These are phyloP conservation scores for Trichoderma sp. DNA, from an alignment of 2,329 filamentous ascomycete species.

Conservation along the genomic window DNA sequence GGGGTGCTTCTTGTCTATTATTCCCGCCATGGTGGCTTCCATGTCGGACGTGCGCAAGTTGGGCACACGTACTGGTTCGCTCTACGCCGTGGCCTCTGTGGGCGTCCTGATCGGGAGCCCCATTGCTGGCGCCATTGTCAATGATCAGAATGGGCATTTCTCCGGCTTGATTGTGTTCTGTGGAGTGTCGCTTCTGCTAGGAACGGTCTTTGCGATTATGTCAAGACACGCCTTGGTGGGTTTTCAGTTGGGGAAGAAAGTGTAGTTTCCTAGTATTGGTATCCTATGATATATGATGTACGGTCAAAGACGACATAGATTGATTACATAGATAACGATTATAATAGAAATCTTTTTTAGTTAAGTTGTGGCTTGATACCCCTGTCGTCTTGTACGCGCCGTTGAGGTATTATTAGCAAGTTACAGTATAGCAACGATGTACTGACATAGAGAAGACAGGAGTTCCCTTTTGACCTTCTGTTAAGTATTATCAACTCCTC, in stretches of 20 bases:
- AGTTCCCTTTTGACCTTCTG: neutral
- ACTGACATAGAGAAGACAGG: neutral
- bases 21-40: neutral
- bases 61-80: neutral
- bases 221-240: neutral
- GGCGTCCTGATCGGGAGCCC: neutral
- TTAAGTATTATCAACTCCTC: neutral
- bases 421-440: neutral
- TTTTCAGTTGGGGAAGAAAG: neutral
- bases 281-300: neutral
- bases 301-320: neutral
- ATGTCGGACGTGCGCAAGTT: neutral
- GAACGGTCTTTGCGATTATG: neutral
- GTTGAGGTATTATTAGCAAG: neutral
- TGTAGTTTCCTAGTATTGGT: neutral
- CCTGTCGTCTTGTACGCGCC: neutral
- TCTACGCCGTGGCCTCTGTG: neutral
- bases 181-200: neutral
- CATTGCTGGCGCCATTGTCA: neutral
- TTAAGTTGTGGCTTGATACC: neutral
- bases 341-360: neutral
- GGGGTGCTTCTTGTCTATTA: neutral
- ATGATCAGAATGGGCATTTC: neutral
- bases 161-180: neutral
- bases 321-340: neutral